These are phyloP conservation scores for Asterella californica DNA, from an alignment of 225 moss, liverwort and hornwort genomes.

Conservation along the genomic window DNA sequence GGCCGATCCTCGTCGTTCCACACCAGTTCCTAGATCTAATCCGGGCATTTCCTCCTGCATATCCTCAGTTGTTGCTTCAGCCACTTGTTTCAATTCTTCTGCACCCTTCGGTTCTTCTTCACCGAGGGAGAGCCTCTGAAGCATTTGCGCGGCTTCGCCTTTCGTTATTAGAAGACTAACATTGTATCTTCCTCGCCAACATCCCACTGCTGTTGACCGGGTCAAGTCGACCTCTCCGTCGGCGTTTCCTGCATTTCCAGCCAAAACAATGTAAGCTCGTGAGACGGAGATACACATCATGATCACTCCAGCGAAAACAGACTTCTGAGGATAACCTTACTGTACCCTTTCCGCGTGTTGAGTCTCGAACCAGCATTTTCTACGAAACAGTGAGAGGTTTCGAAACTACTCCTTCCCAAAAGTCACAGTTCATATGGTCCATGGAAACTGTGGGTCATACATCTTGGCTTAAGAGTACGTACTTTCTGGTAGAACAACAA, in stretches of 20 bases:
- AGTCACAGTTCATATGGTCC: too few species aligned
- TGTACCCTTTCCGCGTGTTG: background rate
- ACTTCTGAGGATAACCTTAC: too few species aligned
- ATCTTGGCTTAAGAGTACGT: constrained; percentile 13
- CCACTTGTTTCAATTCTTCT: background rate
- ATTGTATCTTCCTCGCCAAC: constrained; percentile 79
- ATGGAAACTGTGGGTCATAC: background rate
- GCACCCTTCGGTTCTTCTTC: constrained; percentile 4
- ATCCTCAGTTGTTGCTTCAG: background rate
- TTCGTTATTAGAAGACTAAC: constrained; percentile 77
- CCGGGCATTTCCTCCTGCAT: background rate
- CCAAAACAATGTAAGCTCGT: background rate
- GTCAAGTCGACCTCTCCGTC: constrained; percentile 54
- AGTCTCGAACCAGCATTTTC: background rate
- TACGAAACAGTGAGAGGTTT: too few species aligned
- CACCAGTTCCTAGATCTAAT: background rate
- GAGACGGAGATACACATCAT: background rate
- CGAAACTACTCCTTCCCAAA: too few species aligned
- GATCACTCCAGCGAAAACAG: background rate
- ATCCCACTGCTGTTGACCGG: constrained; percentile 60
- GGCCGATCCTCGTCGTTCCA: background rate
- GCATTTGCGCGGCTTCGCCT: constrained; percentile 71
- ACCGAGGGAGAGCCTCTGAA: constrained; percentile 57
- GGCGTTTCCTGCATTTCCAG: constrained; percentile 30
- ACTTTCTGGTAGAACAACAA: constrained; percentile 61